Base-by-base conservation (phyloP, 331 rosid species). In the Malus hybrid region DNA sequence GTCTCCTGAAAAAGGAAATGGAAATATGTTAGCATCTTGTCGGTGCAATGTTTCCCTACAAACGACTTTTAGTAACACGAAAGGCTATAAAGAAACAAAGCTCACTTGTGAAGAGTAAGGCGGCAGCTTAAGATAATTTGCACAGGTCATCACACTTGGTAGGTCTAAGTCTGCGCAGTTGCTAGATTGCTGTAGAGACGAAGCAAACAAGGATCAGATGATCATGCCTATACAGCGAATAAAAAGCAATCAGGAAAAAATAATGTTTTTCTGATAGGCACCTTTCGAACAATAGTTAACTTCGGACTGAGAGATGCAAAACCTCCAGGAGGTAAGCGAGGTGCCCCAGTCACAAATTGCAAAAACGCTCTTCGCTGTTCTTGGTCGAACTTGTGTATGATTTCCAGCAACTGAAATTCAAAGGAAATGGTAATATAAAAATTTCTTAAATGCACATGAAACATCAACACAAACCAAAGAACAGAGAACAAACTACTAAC, bases 71-170 rank as follows among this genome's bases (percentile, higher is more conserved):
- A 32, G 4, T 5, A 19, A 42, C 36, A 69, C 70, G 24, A 65
- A 3, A 20, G 20, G 54, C 16, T 18, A 31, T 50, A 39, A 71
- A 39, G 77, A 33, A 65, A 62, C 52, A 39, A 59, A 31, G 31
- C 60, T 80, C 72, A 95, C 99, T 79, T 92, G 92, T 78, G 97
- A 85, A 18, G 97, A 86, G 89, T 92, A 95, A 12, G 99, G 92
- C 24, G 99, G 99, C 74, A 95, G 80, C 90, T 95, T 95, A 72
- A 95, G 96, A 82, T 95, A 95, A 82, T 95, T 95, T 74, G 99
- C 99, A 69, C 99, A 95, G 6, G 99, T 92, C 99, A 95, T 95
- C 87, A 92, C 99, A 15, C 99, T 95, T 15, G 99, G 99, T 74
- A 95, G 85, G 82, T 95, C 99, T 46, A 86, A 31, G 80, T 95